Percentiles rank a stretch among this genome's conserved stretches.
phyloP scores from a whole-genome alignment of 345 rosid species.

The Eucalyptus decipiens region DNA sequence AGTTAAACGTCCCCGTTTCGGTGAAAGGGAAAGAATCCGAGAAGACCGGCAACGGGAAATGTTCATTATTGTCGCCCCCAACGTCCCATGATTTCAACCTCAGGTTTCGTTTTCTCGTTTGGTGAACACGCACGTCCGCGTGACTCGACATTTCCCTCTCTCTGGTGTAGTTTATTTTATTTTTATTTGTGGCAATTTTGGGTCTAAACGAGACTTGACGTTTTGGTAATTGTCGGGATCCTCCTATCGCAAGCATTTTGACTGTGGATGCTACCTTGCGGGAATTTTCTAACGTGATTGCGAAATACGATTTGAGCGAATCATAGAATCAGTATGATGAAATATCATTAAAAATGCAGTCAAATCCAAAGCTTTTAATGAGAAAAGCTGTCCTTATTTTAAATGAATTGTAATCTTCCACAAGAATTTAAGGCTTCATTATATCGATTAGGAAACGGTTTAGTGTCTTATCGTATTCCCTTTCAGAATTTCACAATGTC shows the following conservation, averaged over 20 bases:
- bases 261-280: not conserved
- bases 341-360: not conserved
- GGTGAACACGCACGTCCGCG: not conserved
- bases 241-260: not conserved
- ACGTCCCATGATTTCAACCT: not conserved
- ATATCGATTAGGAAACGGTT: not conserved
- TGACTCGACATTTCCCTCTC: not conserved
- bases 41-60: not conserved
- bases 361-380: not conserved
- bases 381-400: not conserved
- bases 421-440: not conserved
- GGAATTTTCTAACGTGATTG: not conserved
- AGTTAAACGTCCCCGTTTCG: not conserved
- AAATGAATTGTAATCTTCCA: not conserved
- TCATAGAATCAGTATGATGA: accelerated
- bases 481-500: not conserved
- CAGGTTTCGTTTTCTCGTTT: not conserved
- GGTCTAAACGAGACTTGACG: not conserved
- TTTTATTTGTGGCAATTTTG: not conserved
- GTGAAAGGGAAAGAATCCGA: not conserved
- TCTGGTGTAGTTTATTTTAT: not conserved
- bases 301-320: not conserved
- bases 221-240: not conserved
- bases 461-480: not conserved
- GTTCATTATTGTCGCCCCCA: not conserved